Base-by-base conservation (phyloP, 2,329 filamentous ascomycete species). In the Venturia effusa region DNA sequence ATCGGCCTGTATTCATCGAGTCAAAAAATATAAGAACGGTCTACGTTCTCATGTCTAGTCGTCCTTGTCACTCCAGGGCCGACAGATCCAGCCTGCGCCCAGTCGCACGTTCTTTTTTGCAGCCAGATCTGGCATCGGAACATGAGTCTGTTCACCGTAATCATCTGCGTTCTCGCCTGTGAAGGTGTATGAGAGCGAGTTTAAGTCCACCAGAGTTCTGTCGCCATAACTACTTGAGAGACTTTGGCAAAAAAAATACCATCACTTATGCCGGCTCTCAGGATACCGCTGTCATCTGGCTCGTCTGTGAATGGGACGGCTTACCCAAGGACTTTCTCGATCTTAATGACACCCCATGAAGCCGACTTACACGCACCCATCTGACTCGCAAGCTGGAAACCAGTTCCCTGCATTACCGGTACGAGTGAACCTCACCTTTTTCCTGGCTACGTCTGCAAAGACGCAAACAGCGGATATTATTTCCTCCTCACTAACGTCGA, bases 361-460 rank as follows among this genome's bases (percentile, higher is more conserved):
- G 66, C 76, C 73, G 8, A 77, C 74, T 0, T 77, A 76, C 64
- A 77, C 77, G 75, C 75, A 77, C 62, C 75, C 75, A 2, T 76
- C 71, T 1, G 71, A 74, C 65, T 74, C 40, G 64, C 70, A 17
- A 66, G 66, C 17, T 74, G 72, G 72, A 70, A 71, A 55, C 66
- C 70, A 10, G 67, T 67, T 59, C 74, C 74, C 68, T 74, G 70
- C 66, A 75, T 74, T 59, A 69, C 75, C 17, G 73, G 74, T 61
- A 74, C 74, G 8, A 48, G 43, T n/a, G 13, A n/a, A 2, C 8
- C 43, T 2, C 1, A 11, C 11, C 43, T 10, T 10, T 76, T 78
- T 68, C 76, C 76, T 0, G 74, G 74, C 1, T 78, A 78, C 66
- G 76, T 78, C 64, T 78, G 75, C 75, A 72, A 73, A 39, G 75